Base-by-base conservation (phyloP, 2,329 filamentous ascomycete genomes). In the Pseudogymnoascus sp. region DNA sequence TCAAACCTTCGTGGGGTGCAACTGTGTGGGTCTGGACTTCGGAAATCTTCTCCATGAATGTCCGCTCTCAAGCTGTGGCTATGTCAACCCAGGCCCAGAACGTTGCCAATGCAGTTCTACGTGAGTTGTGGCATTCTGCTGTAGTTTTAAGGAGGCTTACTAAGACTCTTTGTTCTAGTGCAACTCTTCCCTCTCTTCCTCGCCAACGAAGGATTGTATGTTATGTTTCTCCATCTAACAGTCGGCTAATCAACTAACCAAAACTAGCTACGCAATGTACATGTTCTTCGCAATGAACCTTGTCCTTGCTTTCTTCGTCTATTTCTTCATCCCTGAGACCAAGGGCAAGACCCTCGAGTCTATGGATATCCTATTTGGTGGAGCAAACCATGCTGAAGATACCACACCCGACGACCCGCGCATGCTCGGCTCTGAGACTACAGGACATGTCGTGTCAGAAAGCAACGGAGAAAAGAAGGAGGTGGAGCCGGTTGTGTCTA, bases 231-330 rank as follows among this genome's bases (percentile, higher is more conserved):
- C 72, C 60, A 73, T 73, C 33, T 70, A 33, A 76, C 77, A 73
- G 73, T 74, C 3, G 0, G 73, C 74, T 0, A 73, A 75, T 36
- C 62, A 65, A 63, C 61, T 66, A 8, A 60, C 55, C 2, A 39
- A 45, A 7, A 61, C 65, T 61, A 65, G 59, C 21, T 61, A 61
- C 29, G 60, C 45, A 69, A 66, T 71, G 63, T 79, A 78, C 61
- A 73, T 79, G 60, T 72, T 79, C 60, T 78, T 77, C 60, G 76
- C 75, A 4, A 58, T 74, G 6, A 72, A 71, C 37, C 68, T 72
- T 8, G 27, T 55, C 9, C 48, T 55, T 33, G 48, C 48, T 8
- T 65, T 67, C 0, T 76, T 76, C 59, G 71, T 76, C 27, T 75
- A 70, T 67, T 68, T 67, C 36, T 74, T 72, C 52, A 73, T 72